phyloP scores from a whole-genome alignment of 2,329 filamentous ascomycete species.

The Fusarium foetens region DNA sequence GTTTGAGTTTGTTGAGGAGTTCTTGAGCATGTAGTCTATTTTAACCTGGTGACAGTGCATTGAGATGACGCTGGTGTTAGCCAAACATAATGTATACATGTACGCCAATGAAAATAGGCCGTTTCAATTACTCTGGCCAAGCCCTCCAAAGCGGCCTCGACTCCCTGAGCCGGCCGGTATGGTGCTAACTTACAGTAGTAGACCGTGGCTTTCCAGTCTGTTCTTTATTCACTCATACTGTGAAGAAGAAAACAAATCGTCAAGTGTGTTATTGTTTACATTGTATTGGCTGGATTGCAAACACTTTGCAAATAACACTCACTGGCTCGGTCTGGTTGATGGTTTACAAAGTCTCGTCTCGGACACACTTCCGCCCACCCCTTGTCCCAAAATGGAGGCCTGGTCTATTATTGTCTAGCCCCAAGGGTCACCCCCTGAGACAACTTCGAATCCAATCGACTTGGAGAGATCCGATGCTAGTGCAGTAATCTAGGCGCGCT shows the following conservation, averaged over 20 bases:
- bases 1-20: conserved; percentile 34
- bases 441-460: conserved; percentile 38
- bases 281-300: conserved; percentile 18
- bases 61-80: conserved; percentile 27
- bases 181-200: conserved; percentile 7
- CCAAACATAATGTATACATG: background rate
- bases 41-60: conserved; percentile 6
- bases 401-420: conserved; percentile 39
- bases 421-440: conserved; percentile 43
- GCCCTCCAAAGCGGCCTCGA: conserved; percentile 2
- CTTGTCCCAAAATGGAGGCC: conserved; percentile 20
- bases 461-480: conserved; percentile 35
- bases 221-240: background rate
- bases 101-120: conserved; percentile 5
- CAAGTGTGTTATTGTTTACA: conserved; percentile 22
- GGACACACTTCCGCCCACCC: conserved; percentile 32
- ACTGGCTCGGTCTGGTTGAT: background rate
- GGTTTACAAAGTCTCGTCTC: conserved; percentile 26
- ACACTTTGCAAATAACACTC: conserved; percentile 2
- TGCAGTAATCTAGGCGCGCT: conserved; percentile 32
- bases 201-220: background rate
- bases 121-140: background rate
- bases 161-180: conserved; percentile 7
- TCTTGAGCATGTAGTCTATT: background rate
- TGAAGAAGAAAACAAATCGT: background rate